Percentiles rank a stretch among this genome's conserved stretches.
phyloP scores from a whole-genome alignment of 2,329 filamentous ascomycete species.

The Allantophomopsis lycopodina region DNA sequence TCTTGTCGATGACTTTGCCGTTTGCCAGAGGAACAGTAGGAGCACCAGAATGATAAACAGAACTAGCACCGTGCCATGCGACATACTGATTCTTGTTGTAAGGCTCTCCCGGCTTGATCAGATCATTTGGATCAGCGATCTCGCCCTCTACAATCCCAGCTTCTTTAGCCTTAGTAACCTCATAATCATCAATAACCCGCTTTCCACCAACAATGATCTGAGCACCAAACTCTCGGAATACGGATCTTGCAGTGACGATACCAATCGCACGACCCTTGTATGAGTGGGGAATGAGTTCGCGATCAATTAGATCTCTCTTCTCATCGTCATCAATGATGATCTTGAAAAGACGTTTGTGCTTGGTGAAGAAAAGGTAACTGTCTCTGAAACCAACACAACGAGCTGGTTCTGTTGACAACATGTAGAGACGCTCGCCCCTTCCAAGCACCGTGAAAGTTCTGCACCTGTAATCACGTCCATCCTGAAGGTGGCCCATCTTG shows the following conservation, averaged over 20 bases:
- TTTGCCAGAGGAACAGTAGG: constrained; percentile 63
- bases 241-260: constrained; percentile 88
- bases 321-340: constrained; percentile 97
- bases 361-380: constrained; percentile 98
- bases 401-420: constrained; percentile 95
- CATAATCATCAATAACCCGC: constrained; percentile 80
- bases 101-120: constrained; percentile 62
- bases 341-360: constrained; percentile 92
- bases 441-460: constrained; percentile 86
- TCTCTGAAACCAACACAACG: constrained; percentile 95
- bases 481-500: constrained; percentile 70
- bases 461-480: constrained; percentile 83
- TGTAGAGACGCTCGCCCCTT: constrained; percentile 78
- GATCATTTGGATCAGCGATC: constrained; percentile 80
- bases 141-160: constrained; percentile 79
- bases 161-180: constrained; percentile 58
- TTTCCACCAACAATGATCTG: constrained; percentile 87
- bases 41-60: constrained; percentile 78
- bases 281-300: constrained; percentile 90
- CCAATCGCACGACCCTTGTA: constrained; percentile 98
- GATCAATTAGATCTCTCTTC: constrained; percentile 90
- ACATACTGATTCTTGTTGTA: constrained; percentile 99
- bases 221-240: constrained; percentile 93
- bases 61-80: constrained; percentile 93
- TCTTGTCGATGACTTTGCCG: constrained; percentile 68